Evolutionary conservation across 1,139 yeast species (phyloP).

Genomic region (Magnusiomyces paraingens): DNA sequence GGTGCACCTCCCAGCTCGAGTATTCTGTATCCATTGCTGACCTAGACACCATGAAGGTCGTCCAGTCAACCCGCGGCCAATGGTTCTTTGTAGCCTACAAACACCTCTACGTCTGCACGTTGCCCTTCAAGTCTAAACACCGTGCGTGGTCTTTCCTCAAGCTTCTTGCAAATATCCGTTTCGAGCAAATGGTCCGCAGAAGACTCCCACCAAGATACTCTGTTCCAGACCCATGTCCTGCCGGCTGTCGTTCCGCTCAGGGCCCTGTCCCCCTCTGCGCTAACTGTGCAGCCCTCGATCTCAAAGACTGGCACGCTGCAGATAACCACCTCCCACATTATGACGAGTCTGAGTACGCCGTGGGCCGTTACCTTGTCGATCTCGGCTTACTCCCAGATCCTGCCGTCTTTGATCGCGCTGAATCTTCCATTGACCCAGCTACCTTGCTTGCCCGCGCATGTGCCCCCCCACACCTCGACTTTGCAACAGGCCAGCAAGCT

Average conservation of each 20-base stretch:
- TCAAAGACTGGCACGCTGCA: constrained; percentile 12
- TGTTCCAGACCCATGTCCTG: background rate
- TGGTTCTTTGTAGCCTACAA: constrained; percentile 25
- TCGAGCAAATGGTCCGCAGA: constrained; percentile 30
- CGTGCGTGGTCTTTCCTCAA: constrained; percentile 27
- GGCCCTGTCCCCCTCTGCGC: background rate
- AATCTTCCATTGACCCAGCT: constrained; percentile 4
- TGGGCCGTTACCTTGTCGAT: constrained; percentile 12
- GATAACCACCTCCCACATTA: constrained; percentile 12
- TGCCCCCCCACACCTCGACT: constrained; percentile 10
- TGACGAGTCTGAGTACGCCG: constrained; percentile 15
- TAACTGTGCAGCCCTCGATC: background rate
- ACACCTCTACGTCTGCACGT: constrained; percentile 23
- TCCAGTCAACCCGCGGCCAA: constrained; percentile 19
- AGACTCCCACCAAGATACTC: constrained; percentile 28
- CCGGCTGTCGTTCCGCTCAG: background rate
- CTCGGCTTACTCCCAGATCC: constrained; percentile 11
- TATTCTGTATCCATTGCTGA: constrained; percentile 25
- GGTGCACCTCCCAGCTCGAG: constrained; percentile 16
- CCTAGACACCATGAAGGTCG: constrained; percentile 27
- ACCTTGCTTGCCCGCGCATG: constrained; percentile 10
- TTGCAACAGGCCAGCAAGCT: background rate
- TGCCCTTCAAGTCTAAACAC: constrained; percentile 26
- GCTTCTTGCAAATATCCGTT: constrained; percentile 29
- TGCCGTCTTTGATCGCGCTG: constrained; percentile 11